Conservation (phyloP, 768 basidiomycete species). For the Pleurotus tuoliensis region DNA sequence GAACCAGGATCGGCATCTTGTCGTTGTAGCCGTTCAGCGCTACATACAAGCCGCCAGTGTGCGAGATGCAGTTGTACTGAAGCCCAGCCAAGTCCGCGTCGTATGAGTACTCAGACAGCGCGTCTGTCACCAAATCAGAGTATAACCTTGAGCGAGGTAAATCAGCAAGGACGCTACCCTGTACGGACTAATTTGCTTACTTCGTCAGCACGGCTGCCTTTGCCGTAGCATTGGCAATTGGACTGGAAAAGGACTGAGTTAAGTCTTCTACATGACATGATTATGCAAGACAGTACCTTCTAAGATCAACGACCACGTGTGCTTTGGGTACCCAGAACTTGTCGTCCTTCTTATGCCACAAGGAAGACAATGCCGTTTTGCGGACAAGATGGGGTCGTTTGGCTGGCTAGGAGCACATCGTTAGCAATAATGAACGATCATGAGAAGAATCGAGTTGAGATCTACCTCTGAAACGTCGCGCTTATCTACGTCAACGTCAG, state of each 20-base stretch:
- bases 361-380: conserved; percentile 62
- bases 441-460: not conserved
- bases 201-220: conserved; percentile 66
- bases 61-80: conserved; percentile 60
- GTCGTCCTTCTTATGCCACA: conserved; percentile 99
- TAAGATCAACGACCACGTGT: conserved; percentile 66
- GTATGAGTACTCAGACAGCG: conserved; percentile 87
- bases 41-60: conserved; percentile 64
- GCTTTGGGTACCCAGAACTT: conserved; percentile 94
- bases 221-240: conserved; percentile 57
- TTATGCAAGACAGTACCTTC: conserved; percentile 45
- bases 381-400: conserved; percentile 73
- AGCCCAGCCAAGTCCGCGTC: conserved; percentile 92
- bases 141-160: conserved; percentile 52
- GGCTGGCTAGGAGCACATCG: conserved; percentile 47
- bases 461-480: conserved; percentile 59
- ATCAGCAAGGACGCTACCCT: not conserved
- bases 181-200: conserved; percentile 8
- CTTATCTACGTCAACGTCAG: conserved; percentile 80
- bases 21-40: conserved; percentile 87
- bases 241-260: conserved; percentile 31
- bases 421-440: not conserved
- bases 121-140: conserved; percentile 81
- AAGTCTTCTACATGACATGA: not conserved
- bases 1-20: conserved; percentile 72